Conservation (phyloP, 2,329 filamentous ascomycete species). For the Ophiostoma himal-ulmi region DNA sequence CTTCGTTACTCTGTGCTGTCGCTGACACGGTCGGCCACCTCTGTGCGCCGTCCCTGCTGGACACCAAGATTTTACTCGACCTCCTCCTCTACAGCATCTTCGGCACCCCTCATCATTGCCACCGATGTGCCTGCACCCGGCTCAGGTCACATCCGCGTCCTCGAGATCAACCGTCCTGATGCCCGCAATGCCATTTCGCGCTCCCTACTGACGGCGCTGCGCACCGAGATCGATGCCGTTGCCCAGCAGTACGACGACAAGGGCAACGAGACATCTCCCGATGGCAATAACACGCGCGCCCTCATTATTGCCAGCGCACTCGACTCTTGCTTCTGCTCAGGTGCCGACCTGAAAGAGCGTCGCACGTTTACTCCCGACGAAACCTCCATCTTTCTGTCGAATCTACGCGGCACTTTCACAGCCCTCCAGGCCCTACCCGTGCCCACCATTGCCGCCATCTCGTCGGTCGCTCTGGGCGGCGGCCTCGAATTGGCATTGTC, state of each 20-base stretch:
- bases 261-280: slow-evolving; percentile 49
- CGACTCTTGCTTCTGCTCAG: slow-evolving; percentile 87
- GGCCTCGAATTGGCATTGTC: slow-evolving; percentile 88
- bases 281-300: slow-evolving; percentile 60
- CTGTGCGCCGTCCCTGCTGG: slow-evolving; percentile 11
- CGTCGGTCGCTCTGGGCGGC: slow-evolving; percentile 81
- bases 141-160: slow-evolving; percentile 77
- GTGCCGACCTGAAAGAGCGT: slow-evolving; percentile 89
- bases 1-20: slow-evolving; percentile 14
- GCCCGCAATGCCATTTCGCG: slow-evolving; percentile 88
- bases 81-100: slow-evolving; percentile 22
- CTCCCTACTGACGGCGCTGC: slow-evolving; percentile 66
- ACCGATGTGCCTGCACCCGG: slow-evolving; percentile 67
- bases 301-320: slow-evolving; percentile 77
- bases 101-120: slow-evolving; percentile 57
- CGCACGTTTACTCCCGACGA: slow-evolving; percentile 69
- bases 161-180: slow-evolving; percentile 77
- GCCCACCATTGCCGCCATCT: slow-evolving; percentile 83
- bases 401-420: slow-evolving; percentile 70
- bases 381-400: slow-evolving; percentile 69
- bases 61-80: slow-evolving; percentile 27
- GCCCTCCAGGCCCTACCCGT: slow-evolving; percentile 70
- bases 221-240: slow-evolving; percentile 65
- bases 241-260: slow-evolving; percentile 54
- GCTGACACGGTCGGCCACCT: slow-evolving; percentile 42